These are phyloP conservation scores for Trichophaea hybrida DNA, from an alignment of 2,329 filamentous ascomycete genomes.

Conservation along the genomic window DNA sequence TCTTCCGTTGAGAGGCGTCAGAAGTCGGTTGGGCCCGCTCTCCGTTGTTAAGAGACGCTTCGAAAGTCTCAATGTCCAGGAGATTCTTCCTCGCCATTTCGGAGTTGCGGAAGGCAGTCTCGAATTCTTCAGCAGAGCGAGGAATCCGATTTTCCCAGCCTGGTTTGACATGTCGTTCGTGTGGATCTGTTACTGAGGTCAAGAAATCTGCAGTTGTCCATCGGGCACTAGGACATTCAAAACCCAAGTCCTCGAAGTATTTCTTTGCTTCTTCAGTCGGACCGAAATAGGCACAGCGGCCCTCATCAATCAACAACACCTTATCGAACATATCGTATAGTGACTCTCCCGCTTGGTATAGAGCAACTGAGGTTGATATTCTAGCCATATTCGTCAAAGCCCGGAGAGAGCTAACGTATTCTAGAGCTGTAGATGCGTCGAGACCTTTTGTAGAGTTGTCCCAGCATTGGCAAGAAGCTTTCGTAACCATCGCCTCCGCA, in stretches of 20 bases:
- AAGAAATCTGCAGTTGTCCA: slow-evolving; percentile 58
- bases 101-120: slow-evolving; percentile 34
- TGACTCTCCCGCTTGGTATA: slow-evolving; percentile 42
- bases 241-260: slow-evolving; percentile 58
- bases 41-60: slow-evolving; percentile 5
- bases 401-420: slow-evolving; percentile 41
- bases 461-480: slow-evolving; percentile 44
- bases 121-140: slow-evolving; percentile 57
- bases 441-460: slow-evolving; percentile 40
- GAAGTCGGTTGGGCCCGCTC: slow-evolving; percentile 8
- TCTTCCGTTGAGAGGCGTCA: slow-evolving; percentile 3
- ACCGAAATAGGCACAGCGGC: slow-evolving; percentile 63
- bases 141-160: slow-evolving; percentile 50
- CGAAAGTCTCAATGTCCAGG: slow-evolving; percentile 38
- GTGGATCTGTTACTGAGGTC: slow-evolving; percentile 51
- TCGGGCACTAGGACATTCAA: slow-evolving; percentile 45
- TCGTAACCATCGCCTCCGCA: slow-evolving; percentile 46
- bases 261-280: slow-evolving; percentile 42
- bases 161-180: slow-evolving; percentile 41
- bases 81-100: slow-evolving; percentile 31
- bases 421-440: slow-evolving; percentile 43
- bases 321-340: slow-evolving; percentile 57
- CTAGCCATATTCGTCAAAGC: slow-evolving; percentile 33
- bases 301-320: slow-evolving; percentile 58
- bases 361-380: slow-evolving; percentile 41